phyloP scores from a whole-genome alignment of 176 grass and related monocot genomes.

The Themeda triandra region DNA sequence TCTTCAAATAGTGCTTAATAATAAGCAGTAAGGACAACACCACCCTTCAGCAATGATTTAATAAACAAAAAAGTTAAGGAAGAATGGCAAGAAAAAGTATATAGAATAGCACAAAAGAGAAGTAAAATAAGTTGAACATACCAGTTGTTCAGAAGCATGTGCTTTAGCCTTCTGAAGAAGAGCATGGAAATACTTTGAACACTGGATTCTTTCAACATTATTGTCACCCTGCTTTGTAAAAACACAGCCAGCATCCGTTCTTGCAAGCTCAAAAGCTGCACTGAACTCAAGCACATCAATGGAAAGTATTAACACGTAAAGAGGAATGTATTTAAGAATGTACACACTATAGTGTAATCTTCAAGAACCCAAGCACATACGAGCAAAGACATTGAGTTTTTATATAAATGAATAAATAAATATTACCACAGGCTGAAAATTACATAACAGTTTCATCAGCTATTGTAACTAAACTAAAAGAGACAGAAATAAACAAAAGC shows the following conservation, averaged over 20 bases:
- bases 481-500: not conserved
- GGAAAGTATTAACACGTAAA: constrained; percentile 11
- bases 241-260: constrained; percentile 50
- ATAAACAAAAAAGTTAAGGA: not conserved
- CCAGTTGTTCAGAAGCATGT: constrained; percentile 50
- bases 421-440: constrained; percentile 1
- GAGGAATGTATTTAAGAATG: not conserved
- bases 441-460: not conserved
- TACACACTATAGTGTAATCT: constrained; percentile 17
- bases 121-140: constrained; percentile 25
- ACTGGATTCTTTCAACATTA: constrained; percentile 71
- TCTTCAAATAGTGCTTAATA: not conserved
- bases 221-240: constrained; percentile 60
- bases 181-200: constrained; percentile 63
- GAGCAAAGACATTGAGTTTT: constrained; percentile 4
- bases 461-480: not conserved
- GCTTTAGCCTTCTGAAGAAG: constrained; percentile 51
- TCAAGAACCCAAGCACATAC: not conserved
- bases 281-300: constrained; percentile 47
- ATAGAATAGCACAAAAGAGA: not conserved
- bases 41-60: not conserved
- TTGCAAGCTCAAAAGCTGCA: constrained; percentile 69
- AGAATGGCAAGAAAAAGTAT: constrained; percentile 1
- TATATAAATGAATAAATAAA: not conserved
- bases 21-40: not conserved